A percentile compares a stretch with the other conserved stretches of the same genome.
phyloP scores from a whole-genome alignment of 2,329 filamentous ascomycete species.

The Fusarium mangiferae region DNA sequence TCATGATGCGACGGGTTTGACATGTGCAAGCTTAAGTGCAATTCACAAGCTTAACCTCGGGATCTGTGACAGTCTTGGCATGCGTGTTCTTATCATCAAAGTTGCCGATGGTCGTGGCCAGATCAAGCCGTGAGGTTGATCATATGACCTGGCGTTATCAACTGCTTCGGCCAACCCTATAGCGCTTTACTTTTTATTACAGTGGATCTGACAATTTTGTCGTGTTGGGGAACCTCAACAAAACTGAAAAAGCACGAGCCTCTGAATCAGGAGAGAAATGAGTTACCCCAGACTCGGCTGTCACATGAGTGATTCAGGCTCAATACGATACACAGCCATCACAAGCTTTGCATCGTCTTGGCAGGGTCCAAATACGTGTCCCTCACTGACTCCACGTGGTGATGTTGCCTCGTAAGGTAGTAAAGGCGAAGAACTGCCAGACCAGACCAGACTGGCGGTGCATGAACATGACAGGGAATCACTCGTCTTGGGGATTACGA shows the following conservation, averaged over 20 bases:
- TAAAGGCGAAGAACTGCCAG: neutral
- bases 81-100: neutral
- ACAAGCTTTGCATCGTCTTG: neutral
- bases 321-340: neutral
- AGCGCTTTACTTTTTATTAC: neutral
- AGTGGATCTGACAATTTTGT: neutral
- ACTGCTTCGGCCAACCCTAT: conserved; percentile 1
- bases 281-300: conserved; percentile 3
- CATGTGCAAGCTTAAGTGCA: neutral
- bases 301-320: neutral
- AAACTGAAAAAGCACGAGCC: conserved; percentile 1
- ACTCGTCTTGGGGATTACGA: conserved; percentile 1
- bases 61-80: neutral
- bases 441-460: conserved; percentile 5
- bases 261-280: neutral
- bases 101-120: neutral
- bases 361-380: neutral
- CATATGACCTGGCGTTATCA: neutral
- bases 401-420: neutral
- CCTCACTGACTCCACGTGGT: neutral
- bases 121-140: neutral
- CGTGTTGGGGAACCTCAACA: conserved; percentile 14
- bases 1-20: neutral
- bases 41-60: neutral
- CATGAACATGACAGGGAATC: neutral